Evolutionary conservation across 768 basidiomycete genomes (phyloP).

Genomic region (Punctularia strigosozonata): DNA sequence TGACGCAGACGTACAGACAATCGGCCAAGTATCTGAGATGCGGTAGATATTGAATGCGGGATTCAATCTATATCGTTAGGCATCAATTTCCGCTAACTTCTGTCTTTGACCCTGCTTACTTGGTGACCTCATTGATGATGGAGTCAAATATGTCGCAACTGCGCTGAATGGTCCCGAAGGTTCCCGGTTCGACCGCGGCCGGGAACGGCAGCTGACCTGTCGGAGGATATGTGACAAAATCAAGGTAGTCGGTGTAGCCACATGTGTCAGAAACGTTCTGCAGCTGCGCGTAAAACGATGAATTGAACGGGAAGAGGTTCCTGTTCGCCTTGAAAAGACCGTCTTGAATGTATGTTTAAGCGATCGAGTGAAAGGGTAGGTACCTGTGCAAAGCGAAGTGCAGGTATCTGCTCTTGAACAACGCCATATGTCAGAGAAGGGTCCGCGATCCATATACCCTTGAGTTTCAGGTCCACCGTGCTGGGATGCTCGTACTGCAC

Average conservation of each 20-base stretch:
- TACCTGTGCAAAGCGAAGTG: conserved; percentile 49
- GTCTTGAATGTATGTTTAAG: background rate
- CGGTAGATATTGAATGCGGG: conserved; percentile 47
- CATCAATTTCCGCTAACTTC: too few relatives aligned
- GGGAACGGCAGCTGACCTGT: conserved; percentile 20
- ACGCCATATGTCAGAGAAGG: conserved; percentile 47
- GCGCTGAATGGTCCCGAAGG: too few relatives aligned
- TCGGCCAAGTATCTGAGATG: conserved; percentile 42
- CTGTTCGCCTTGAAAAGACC: conserved; percentile 32
- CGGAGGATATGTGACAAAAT: conserved; percentile 24
- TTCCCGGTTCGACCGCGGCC: conserved; percentile 14
- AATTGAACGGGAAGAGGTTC: conserved; percentile 50
- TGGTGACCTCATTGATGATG: too few relatives aligned
- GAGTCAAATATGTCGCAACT: too few relatives aligned
- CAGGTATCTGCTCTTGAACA: conserved; percentile 60
- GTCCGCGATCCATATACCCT: conserved; percentile 62
- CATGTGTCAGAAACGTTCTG: conserved; percentile 21
- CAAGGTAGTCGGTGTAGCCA: conserved; percentile 22
- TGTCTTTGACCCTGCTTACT: too few relatives aligned
- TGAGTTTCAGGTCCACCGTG: conserved; percentile 39
- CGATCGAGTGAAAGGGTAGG: background rate
- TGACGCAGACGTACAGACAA: conserved; percentile 24
- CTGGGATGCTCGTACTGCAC: conserved; percentile 43
- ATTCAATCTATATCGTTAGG: conserved; percentile 35
- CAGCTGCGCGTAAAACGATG: conserved; percentile 36